Evolutionary conservation across 257 asterid species (phyloP), one percentile per base, ranked within the genome.

Genomic region (Solanum neorickii): DNA sequence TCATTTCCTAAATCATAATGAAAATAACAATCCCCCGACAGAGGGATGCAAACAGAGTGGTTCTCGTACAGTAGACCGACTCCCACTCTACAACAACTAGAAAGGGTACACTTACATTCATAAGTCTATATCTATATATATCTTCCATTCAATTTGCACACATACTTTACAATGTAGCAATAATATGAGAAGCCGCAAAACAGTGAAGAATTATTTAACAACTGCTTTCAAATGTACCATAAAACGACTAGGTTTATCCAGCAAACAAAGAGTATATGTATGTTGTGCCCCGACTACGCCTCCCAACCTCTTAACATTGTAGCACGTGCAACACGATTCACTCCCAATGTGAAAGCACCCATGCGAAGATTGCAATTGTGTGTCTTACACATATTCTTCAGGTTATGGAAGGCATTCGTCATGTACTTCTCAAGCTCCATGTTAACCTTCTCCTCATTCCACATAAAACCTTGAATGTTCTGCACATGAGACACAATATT

Each of bases 381-480:
- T 4, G 93, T 83, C 86, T 92, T 89, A 77, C 98, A 96, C 94
- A 94, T 76, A 86, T 72, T 85, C 93, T 93, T 96, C 86, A 96
- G 94, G 87, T 93, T 92, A 31, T 89, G 92, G 86, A 95, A 94
- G 65, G 98, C 94, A 87, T 59, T 93, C 10, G 95, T 93, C 99
- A 96, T 96, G 94, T 96, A 96, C 82, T 89, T 91, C 82, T 89
- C 87, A 5, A 96, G 97, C 90, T 95, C 98, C 23, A 33, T 25
- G 75, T 96, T 96, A 85, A 96, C 98, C 91, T 95, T 94, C 56
- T 93, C 95, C 87, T 95, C 98, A 0, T 91, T 96, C 99, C 99
- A 96, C 98, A 94, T 93, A 78, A 96, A 96, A 25, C 99, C 98
- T 93, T 95, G 99, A 90, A 95, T 95, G 78, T 96, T 96, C 99